These are phyloP conservation scores for Saturnispora zaruensis DNA, from an alignment of 805 yeast species.

Conservation along the genomic window DNA sequence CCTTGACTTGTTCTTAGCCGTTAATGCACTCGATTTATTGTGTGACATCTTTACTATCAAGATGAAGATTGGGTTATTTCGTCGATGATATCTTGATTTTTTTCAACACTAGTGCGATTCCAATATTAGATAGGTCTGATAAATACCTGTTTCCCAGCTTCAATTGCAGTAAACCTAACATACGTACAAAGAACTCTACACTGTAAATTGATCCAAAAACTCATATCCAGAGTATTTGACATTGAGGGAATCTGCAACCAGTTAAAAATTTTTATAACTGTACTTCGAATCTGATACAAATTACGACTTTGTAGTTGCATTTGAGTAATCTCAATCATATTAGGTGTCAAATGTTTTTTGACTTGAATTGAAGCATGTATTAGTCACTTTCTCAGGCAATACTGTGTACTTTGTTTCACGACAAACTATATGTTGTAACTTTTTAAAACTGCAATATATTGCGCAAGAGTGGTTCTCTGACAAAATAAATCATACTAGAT, in stretches of 20 bases:
- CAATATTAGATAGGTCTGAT: neutral
- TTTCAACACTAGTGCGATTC: neutral
- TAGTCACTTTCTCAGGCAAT: neutral
- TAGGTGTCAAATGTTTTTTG: too few relatives aligned
- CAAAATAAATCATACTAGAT: neutral
- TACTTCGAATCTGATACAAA: neutral
- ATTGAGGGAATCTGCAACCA: neutral
- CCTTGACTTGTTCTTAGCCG: conserved; percentile 56
- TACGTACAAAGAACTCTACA: neutral
- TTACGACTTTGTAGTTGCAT: neutral
- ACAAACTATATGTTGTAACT: neutral
- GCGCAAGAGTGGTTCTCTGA: neutral
- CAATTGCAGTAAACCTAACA: neutral
- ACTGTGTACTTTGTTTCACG: neutral
- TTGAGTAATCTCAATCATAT: neutral
- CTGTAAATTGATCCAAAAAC: neutral
- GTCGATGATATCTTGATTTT: neutral
- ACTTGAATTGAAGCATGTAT: neutral
- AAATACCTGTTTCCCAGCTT: neutral
- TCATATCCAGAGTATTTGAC: neutral
- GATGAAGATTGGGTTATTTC: neutral
- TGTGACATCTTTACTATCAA: conserved; percentile 9
- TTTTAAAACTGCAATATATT: neutral
- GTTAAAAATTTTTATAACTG: neutral
- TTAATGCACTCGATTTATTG: conserved; percentile 15